Conservation (phyloP, 1,284 basidiomycete genomes). For the Chalciporus piperatoides region DNA sequence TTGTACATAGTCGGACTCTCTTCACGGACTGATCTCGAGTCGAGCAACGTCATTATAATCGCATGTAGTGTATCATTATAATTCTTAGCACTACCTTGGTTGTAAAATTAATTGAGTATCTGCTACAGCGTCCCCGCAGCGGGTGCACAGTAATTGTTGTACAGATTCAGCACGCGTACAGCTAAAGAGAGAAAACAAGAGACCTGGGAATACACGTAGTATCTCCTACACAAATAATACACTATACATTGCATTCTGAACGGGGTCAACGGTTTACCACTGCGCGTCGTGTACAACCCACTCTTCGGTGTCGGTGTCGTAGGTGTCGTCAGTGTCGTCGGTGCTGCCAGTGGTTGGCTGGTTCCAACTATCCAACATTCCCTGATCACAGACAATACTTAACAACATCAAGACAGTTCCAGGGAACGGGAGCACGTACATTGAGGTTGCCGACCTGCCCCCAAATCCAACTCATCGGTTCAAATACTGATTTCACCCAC, state of each 20-base stretch:
- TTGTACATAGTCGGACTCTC: not conserved
- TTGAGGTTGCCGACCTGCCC: conserved; percentile 11
- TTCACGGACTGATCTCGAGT: not conserved
- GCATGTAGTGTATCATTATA: not conserved
- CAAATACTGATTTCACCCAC: conserved; percentile 8
- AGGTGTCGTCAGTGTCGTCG: not conserved
- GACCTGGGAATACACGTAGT: too few species aligned
- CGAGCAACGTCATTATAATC: conserved; percentile 9
- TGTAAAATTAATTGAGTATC: not conserved
- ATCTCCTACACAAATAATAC: not conserved
- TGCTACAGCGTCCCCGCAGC: not conserved
- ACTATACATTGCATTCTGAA: not conserved
- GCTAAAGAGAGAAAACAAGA: not conserved
- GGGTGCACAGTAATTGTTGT: not conserved
- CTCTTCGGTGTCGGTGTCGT: not conserved
- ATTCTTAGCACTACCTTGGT: not conserved
- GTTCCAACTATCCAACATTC: conserved; percentile 5
- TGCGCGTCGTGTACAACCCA: not conserved
- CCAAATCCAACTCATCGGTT: conserved; percentile 13
- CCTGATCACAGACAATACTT: conserved; percentile 5
- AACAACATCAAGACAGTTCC: not conserved
- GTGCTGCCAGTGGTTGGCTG: not conserved
- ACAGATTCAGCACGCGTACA: not conserved
- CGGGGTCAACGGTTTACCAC: not conserved
- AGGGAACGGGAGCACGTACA: conserved; percentile 8